Conservation (phyloP, 2,329 filamentous ascomycete species). For the Verticillium albo-atrum region DNA sequence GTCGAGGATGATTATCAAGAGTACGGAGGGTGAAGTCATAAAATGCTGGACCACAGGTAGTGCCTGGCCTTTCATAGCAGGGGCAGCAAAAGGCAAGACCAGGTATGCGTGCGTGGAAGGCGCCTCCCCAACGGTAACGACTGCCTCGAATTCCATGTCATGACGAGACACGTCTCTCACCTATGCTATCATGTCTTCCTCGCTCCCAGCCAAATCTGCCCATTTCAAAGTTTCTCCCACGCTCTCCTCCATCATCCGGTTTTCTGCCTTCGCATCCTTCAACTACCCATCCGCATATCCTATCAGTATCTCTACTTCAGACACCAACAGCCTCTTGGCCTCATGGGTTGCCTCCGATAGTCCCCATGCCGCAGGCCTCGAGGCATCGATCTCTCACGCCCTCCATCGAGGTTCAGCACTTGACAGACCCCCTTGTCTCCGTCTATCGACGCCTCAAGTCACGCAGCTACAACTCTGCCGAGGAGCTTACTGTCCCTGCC, state of each 20-base stretch:
- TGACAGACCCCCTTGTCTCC: conserved; percentile 3
- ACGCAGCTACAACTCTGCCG: conserved; percentile 7
- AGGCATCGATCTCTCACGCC: conserved; percentile 7
- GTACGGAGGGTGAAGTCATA: too few relatives aligned
- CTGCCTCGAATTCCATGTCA: too few relatives aligned
- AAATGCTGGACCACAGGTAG: too few relatives aligned
- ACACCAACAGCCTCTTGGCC: background rate
- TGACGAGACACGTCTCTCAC: too few relatives aligned
- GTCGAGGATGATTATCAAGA: too few relatives aligned
- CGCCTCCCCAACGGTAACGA: too few relatives aligned
- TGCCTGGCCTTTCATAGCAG: too few relatives aligned
- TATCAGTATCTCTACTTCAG: background rate
- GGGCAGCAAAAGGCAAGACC: too few relatives aligned
- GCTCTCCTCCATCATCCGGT: background rate
- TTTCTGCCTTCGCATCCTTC: background rate
- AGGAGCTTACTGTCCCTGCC: background rate
- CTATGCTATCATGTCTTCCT: too few relatives aligned
- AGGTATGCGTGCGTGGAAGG: too few relatives aligned
- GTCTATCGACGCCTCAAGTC: conserved; percentile 1
- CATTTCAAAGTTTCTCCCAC: too few relatives aligned
- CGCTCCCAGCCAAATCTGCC: too few relatives aligned
- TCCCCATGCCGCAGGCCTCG: background rate
- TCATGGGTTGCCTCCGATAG: background rate
- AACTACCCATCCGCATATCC: background rate
- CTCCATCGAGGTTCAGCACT: conserved; percentile 5